Percentiles rank a stretch among this genome's conserved stretches.
Evolutionary conservation across 2,329 filamentous ascomycete genomes (phyloP).

Genomic region (Ploettnerulaceae sp.): DNA sequence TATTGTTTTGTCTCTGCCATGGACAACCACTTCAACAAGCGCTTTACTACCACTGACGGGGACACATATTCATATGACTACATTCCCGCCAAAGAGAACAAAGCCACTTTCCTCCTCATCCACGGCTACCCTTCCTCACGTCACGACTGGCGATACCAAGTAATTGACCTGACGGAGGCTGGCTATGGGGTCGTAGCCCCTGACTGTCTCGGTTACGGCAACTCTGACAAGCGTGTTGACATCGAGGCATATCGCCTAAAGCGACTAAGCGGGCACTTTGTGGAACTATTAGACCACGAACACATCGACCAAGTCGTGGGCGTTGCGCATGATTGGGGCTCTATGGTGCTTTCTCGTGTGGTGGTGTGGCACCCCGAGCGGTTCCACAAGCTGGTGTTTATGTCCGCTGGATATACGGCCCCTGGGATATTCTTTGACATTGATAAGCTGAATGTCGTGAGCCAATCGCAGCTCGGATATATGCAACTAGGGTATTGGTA

Average conservation of each 20-base stretch:
- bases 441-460: slow-evolving; percentile 9
- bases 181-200: slow-evolving; percentile 48
- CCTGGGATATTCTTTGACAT: slow-evolving; percentile 9
- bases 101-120: slow-evolving; percentile 38
- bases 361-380: slow-evolving; percentile 13
- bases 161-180: slow-evolving; percentile 35
- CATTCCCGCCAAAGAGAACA: slow-evolving; percentile 10
- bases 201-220: slow-evolving; percentile 54
- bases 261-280: slow-evolving; percentile 31
- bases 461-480: slow-evolving; percentile 14
- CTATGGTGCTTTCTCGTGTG: slow-evolving; percentile 13
- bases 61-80: slow-evolving; percentile 2
- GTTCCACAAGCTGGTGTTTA: slow-evolving; percentile 10
- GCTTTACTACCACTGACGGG: slow-evolving; percentile 11
- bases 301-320: slow-evolving; percentile 11
- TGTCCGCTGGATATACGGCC: slow-evolving; percentile 9
- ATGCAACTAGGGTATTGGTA: slow-evolving; percentile 16
- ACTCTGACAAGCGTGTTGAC: slow-evolving; percentile 40
- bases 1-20: not conserved
- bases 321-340: slow-evolving; percentile 19
- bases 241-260: slow-evolving; percentile 32
- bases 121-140: slow-evolving; percentile 41
- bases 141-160: slow-evolving; percentile 40
- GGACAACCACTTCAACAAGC: not conserved
- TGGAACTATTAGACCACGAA: slow-evolving; percentile 33